Conservation (phyloP, 2,329 filamentous ascomycete genomes). For the Pseudogymnoascus sp. region DNA sequence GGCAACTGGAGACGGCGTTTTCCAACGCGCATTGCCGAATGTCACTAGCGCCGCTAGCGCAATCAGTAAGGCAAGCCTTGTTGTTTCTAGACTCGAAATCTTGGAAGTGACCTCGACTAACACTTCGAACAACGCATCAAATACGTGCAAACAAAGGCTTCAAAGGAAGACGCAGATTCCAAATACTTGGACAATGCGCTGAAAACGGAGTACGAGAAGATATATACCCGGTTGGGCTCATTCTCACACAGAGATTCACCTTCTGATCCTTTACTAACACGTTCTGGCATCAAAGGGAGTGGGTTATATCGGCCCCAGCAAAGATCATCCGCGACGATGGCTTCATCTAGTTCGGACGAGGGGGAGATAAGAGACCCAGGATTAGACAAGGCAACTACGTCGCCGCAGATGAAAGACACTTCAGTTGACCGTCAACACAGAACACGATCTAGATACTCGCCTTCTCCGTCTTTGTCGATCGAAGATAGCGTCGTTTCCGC, state of each 20-base stretch:
- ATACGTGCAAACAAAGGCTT: neutral
- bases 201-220: conserved; percentile 27
- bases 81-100: conserved; percentile 7
- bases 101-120: conserved; percentile 1
- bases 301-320: conserved; percentile 27
- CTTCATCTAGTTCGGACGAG: conserved; percentile 68
- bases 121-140: conserved; percentile 1
- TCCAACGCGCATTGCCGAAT: conserved; percentile 3
- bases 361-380: conserved; percentile 77
- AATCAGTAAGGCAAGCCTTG: conserved; percentile 1
- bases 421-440: conserved; percentile 91
- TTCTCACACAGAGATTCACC: conserved; percentile 32
- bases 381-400: conserved; percentile 84
- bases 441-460: conserved; percentile 45
- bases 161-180: neutral
- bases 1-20: conserved; percentile 9
- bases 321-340: conserved; percentile 35
- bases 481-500: conserved; percentile 40
- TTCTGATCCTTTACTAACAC: conserved; percentile 34
- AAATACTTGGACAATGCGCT: conserved; percentile 25
- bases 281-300: conserved; percentile 30
- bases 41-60: conserved; percentile 7
- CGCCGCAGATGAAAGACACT: conserved; percentile 69
- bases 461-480: conserved; percentile 31
- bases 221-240: conserved; percentile 35